Conservation (phyloP, 148 eudicot species). For the Diospyros lotus region DNA sequence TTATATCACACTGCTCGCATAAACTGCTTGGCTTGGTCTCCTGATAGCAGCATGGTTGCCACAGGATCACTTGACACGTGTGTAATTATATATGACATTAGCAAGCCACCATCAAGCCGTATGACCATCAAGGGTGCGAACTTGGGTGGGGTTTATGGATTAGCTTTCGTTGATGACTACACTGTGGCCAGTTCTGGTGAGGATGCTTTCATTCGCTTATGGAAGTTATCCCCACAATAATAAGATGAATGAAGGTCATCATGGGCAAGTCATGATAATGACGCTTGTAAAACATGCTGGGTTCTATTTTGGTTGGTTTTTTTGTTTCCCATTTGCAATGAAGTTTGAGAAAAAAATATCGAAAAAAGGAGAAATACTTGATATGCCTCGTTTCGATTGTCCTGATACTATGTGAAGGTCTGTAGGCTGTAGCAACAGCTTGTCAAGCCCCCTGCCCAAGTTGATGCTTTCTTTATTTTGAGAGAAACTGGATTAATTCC, state of each 20-base stretch:
- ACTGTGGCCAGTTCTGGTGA: slow-evolving; percentile 83
- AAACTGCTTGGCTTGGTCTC: slow-evolving; percentile 91
- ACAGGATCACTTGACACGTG: slow-evolving; percentile 91
- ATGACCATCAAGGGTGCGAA: slow-evolving; percentile 85
- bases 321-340: slow-evolving; percentile 10
- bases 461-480: no score
- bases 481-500: no score
- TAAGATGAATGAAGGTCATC: background rate
- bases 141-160: slow-evolving; percentile 83
- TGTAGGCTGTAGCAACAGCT: no score
- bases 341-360: background rate
- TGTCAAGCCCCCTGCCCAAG: no score
- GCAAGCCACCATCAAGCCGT: slow-evolving; percentile 72
- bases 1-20: slow-evolving; percentile 82
- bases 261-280: background rate
- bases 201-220: slow-evolving; percentile 82
- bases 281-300: background rate
- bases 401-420: background rate
- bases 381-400: background rate
- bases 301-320: background rate
- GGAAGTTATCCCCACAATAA: slow-evolving; percentile 58
- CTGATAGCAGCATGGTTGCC: slow-evolving; percentile 70
- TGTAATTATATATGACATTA: slow-evolving; percentile 68
- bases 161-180: slow-evolving; percentile 65
- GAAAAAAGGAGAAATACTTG: background rate